These are phyloP conservation scores for Paxillus involutus DNA, from an alignment of 768 basidiomycete genomes.

Conservation along the genomic window DNA sequence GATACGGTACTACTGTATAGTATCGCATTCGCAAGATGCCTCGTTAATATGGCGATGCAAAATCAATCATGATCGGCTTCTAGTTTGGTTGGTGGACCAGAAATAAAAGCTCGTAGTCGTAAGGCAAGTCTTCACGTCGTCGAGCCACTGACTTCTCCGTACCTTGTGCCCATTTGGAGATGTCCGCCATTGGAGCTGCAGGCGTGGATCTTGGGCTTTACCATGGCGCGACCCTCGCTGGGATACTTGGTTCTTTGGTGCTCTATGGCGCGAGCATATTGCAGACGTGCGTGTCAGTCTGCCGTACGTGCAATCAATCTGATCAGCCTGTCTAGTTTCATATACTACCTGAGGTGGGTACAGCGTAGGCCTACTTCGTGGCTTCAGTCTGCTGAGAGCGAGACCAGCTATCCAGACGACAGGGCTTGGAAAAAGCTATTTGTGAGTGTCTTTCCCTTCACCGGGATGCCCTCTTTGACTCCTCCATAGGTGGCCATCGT, in stretches of 20 bases:
- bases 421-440: not conserved
- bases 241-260: not conserved
- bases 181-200: not conserved
- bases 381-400: not conserved
- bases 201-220: not conserved
- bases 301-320: not conserved
- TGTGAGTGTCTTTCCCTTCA: not conserved
- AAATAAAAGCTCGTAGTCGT: too few species aligned
- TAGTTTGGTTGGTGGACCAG: too few species aligned
- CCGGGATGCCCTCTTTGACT: not conserved
- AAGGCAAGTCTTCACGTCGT: too few species aligned
- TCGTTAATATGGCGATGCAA: too few species aligned
- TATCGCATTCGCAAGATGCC: too few species aligned
- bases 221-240: not conserved
- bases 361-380: not conserved
- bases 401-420: not conserved
- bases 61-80: too few species aligned
- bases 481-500: too few species aligned
- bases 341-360: not conserved
- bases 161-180: not conserved
- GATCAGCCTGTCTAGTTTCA: too few species aligned
- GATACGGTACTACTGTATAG: too few species aligned
- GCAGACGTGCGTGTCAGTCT: not conserved
- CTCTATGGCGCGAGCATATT: not conserved
- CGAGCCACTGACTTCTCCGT: too few species aligned